Percentiles rank a stretch among this genome's conserved stretches.
These are phyloP conservation scores for Wickerhamomyces sp. DNA, from an alignment of 1,139 yeast genomes.

Conservation along the genomic window DNA sequence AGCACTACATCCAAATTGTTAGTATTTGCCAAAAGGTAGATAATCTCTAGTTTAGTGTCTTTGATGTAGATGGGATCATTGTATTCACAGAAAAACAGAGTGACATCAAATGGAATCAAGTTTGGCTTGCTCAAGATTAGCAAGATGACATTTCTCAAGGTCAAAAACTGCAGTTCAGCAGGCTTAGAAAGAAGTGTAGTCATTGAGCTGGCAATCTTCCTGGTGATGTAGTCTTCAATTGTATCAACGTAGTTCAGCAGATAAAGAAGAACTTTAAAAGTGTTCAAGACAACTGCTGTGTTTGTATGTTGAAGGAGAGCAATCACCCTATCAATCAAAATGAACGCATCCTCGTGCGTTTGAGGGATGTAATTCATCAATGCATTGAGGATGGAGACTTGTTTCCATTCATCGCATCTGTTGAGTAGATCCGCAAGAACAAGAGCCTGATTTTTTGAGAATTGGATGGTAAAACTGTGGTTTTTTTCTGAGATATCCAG, in stretches of 20 bases:
- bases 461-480: slow-evolving; percentile 40
- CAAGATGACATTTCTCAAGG: slow-evolving; percentile 74
- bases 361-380: slow-evolving; percentile 70
- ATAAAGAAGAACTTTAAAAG: slow-evolving; percentile 69
- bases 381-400: slow-evolving; percentile 63
- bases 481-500: slow-evolving; percentile 56
- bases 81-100: slow-evolving; percentile 74
- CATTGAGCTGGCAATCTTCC: slow-evolving; percentile 66
- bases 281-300: slow-evolving; percentile 74
- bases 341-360: slow-evolving; percentile 56
- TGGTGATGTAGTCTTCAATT: slow-evolving; percentile 38
- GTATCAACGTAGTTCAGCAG: slow-evolving; percentile 58
- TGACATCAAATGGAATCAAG: slow-evolving; percentile 60
- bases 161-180: slow-evolving; percentile 78
- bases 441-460: slow-evolving; percentile 53
- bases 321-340: slow-evolving; percentile 59
- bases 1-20: slow-evolving; percentile 57
- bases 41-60: slow-evolving; percentile 84
- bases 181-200: slow-evolving; percentile 72
- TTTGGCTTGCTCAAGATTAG: slow-evolving; percentile 64
- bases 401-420: slow-evolving; percentile 78
- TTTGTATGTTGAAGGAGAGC: slow-evolving; percentile 81
- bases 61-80: slow-evolving; percentile 87
- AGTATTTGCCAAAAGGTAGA: slow-evolving; percentile 71
- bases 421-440: slow-evolving; percentile 41